phyloP scores from a whole-genome alignment of 1,284 basidiomycete genomes.

The Ceratobasidium sp. region DNA sequence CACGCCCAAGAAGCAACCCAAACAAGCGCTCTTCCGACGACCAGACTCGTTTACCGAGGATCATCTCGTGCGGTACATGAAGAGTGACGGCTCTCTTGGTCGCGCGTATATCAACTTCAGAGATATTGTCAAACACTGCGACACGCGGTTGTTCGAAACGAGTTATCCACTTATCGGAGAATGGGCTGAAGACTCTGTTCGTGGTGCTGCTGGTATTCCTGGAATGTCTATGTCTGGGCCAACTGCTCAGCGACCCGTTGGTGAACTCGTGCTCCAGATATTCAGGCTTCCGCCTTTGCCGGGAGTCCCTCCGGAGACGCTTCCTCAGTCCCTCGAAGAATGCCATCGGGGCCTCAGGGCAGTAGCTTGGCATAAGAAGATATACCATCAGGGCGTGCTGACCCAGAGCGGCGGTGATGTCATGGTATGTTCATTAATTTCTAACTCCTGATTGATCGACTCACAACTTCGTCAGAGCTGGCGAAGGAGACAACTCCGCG shows the following conservation, averaged over 20 bases:
- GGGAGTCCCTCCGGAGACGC: slow-evolving; percentile 79
- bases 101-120: slow-evolving; percentile 89
- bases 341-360: slow-evolving; percentile 90
- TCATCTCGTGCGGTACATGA: slow-evolving; percentile 86
- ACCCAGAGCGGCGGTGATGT: slow-evolving; percentile 98
- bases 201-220: slow-evolving; percentile 62
- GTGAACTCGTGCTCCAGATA: slow-evolving; percentile 87
- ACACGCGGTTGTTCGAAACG: slow-evolving; percentile 86
- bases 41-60: slow-evolving; percentile 58
- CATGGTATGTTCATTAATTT: slow-evolving; percentile 68
- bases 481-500: slow-evolving; percentile 87
- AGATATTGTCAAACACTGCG: slow-evolving; percentile 84
- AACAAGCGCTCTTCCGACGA: slow-evolving; percentile 61
- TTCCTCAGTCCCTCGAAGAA: slow-evolving; percentile 94
- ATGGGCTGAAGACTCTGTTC: slow-evolving; percentile 65
- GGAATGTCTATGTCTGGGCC: slow-evolving; percentile 63
- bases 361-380: slow-evolving; percentile 91
- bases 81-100: slow-evolving; percentile 83
- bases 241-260: slow-evolving; percentile 62
- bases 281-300: slow-evolving; percentile 92
- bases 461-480: slow-evolving; percentile 73
- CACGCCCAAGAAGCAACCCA: slow-evolving; percentile 79
- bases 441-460: neutral
- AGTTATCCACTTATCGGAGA: slow-evolving; percentile 87
- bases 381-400: slow-evolving; percentile 91